Evolutionary conservation across 1,139 yeast species (phyloP), one percentile per base, ranked within the genome.

Genomic region (Sugiyamaella xylanicola): DNA sequence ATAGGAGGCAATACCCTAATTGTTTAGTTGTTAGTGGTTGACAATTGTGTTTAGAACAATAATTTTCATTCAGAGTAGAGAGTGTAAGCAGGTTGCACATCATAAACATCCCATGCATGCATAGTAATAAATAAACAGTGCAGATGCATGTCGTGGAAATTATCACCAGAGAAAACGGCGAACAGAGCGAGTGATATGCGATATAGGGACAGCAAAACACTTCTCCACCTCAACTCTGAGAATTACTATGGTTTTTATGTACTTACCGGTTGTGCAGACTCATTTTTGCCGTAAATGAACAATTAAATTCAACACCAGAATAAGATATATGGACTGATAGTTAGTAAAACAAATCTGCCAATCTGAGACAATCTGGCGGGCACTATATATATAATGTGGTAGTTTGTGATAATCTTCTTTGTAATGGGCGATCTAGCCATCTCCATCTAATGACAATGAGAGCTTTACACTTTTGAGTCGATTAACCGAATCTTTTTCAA

Each of bases 1-100:
- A 54, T 54, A 25, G 57, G 51, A 1, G 57, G 57, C 25, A 54
- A 35, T 16, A 54, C 48, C 50, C 57, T 52, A 35, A 25, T 21
- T 3, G 19, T 19, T 8, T 20, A 13, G 15, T 47, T 16, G 35
- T 17, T 25, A 16, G 36, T 20, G 20, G 41, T 45, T 45, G 20
- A 39, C 35, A 32, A 7, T 8, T 19, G 11, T 20, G 4, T 13
- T n/a, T n/a, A n/a, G n/a, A n/a, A 9, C 19, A 39, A 39, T 19
- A 40, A 40, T 40, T 22, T 3, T 8, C 17, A 41, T 13, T 20
- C 22, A 22, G n/a, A n/a, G n/a, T 25, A 7, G 11, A 11, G 32
- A 25, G 9, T 11, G 32, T 25, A 11, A 11, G 32, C 32, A 25
- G 5, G 11, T 25, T 25, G 32, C 9, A n/a, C n/a, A n/a, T n/a